phyloP scores from a whole-genome alignment of 176 grass and related monocot species.

The Chrysopogon serrulatus region DNA sequence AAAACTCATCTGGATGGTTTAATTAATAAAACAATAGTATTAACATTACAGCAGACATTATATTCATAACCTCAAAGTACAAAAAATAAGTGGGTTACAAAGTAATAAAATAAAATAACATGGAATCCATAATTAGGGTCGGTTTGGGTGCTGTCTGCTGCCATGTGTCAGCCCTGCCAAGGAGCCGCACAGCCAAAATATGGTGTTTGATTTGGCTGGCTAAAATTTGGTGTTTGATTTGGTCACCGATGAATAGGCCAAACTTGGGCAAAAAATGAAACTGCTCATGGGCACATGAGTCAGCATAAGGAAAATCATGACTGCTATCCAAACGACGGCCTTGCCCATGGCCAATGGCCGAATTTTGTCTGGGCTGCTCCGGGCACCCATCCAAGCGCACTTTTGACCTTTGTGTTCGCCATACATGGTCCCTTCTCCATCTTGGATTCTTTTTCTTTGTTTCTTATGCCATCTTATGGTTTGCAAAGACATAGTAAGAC shows the following conservation, averaged over 20 bases:
- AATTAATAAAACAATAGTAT: not conserved
- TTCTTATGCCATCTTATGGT: not conserved
- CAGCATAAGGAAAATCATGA: too few relatives aligned
- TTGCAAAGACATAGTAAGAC: not conserved
- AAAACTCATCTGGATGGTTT: not conserved
- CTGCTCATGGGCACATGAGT: too few relatives aligned
- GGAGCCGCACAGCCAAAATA: too few relatives aligned
- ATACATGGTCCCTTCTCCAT: not conserved
- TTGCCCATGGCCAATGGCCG: not conserved
- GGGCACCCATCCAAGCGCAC: not conserved
- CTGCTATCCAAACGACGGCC: not conserved
- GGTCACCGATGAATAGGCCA: not conserved
- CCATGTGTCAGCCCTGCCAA: not conserved
- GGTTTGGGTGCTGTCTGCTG: not conserved
- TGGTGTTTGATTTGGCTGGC: not conserved
- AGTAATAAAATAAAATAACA: not conserved
- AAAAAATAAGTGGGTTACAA: not conserved
- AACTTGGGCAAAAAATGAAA: too few relatives aligned
- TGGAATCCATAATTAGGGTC: not conserved
- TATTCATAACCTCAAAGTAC: not conserved
- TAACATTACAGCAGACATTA: not conserved
- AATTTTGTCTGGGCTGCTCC: not conserved
- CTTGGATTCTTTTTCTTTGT: slow-evolving; percentile 6
- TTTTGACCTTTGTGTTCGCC: not conserved
- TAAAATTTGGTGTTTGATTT: not conserved